Evolutionary conservation across 2,329 filamentous ascomycete species (phyloP), one percentile per base, ranked within the genome.

Genomic region (Fusarium protoensiforme): DNA sequence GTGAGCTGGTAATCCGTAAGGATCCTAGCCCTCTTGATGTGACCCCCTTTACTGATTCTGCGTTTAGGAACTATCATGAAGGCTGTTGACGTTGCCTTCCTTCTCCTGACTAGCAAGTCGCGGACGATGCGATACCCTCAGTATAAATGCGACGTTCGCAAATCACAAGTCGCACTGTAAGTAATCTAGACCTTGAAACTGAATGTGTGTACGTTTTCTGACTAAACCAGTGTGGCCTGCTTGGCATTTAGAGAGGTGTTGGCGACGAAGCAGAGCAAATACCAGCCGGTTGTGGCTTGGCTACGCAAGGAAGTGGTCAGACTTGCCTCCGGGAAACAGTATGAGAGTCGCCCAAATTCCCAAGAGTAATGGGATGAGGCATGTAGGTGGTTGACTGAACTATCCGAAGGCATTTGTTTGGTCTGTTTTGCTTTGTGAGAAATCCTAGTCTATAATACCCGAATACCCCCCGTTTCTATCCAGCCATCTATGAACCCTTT

Each of bases 171-270:
- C 3, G 79, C 81, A 64, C 91, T 91, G 91, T 92, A 81, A 83
- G 90, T 85, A 10, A 63, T 48, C 24, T 43, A 48, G 14, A n/a
- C 31, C n/a, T 10, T 24, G 18, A 14, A 4, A 7, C 18, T 13
- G 5, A 13, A 4, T 57, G 27, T 53, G 22, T 36, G 14, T 10
- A 11, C 36, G n/a, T 14, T 13, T 14, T 20, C 66, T 73, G 33
- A 68, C 24, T 9, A 5, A 33, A 35, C 29, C 77, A 93, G 92
- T 85, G 84, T 96, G 67, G 92, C 91, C 1, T 90, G 91, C 60
- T 85, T 86, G 31, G 94, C 94, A 7, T 97, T 97, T 77, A 81
- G 85, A 53, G 84, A 86, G 60, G 91, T 96, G 31, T 85, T 98
- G 76, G 80, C 82, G 56, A 88, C 86, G 75, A 94, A 92, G 80